Evolutionary conservation across 441 rosid species (phyloP).

Genomic region (Euphorbia schlechtendalii): DNA sequence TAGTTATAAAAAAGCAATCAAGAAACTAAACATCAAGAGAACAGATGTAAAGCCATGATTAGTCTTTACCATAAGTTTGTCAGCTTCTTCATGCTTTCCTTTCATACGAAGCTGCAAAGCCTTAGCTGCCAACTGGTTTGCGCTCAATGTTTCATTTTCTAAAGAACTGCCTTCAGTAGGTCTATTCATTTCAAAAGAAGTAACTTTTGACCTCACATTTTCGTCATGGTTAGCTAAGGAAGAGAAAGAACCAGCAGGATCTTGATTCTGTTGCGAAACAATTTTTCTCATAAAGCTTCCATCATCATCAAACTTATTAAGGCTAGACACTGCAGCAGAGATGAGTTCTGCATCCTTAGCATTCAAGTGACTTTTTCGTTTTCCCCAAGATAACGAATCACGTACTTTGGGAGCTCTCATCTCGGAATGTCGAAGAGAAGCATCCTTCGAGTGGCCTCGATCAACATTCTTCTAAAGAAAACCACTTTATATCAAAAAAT

Average conservation of each 20-base stretch:
- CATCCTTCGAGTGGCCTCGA: conserved; percentile 54
- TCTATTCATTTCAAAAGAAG: conserved; percentile 18
- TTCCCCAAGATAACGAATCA: conserved; percentile 72
- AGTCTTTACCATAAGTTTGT: conserved; percentile 56
- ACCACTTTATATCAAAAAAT: neutral
- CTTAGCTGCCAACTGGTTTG: conserved; percentile 80
- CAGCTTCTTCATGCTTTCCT: conserved; percentile 81
- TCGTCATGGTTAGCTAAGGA: conserved; percentile 23
- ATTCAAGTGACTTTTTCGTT: conserved; percentile 36
- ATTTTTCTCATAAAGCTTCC: conserved; percentile 66
- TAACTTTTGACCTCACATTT: conserved; percentile 20
- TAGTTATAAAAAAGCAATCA: too few relatives aligned
- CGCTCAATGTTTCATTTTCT: conserved; percentile 39
- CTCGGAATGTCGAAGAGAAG: conserved; percentile 42
- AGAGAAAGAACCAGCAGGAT: conserved; percentile 24
- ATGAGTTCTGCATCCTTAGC: conserved; percentile 44
- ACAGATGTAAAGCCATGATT: neutral
- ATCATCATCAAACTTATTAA: conserved; percentile 67
- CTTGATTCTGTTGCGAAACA: conserved; percentile 31
- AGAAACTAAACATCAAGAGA: neutral
- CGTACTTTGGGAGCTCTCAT: conserved; percentile 65
- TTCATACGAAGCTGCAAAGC: conserved; percentile 81
- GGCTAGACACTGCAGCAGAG: conserved; percentile 44
- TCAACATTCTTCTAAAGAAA: conserved; percentile 32
- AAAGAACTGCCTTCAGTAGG: conserved; percentile 22